Base-by-base conservation (phyloP, 768 basidiomycete genomes). In the Neoboletus subvelutipes region DNA sequence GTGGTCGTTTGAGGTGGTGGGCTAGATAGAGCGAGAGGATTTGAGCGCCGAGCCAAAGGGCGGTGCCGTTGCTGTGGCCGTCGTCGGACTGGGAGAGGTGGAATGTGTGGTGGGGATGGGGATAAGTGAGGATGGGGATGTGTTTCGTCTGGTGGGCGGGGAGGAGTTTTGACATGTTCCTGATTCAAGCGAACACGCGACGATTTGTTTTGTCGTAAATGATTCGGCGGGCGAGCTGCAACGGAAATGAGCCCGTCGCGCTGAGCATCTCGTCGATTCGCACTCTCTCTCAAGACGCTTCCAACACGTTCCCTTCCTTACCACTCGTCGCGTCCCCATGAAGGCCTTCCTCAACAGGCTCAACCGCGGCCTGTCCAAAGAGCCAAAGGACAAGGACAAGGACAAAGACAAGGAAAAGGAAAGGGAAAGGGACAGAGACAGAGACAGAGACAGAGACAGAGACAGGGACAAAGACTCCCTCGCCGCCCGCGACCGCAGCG, bases 11-110 rank as follows among this genome's bases (percentile, higher is more conserved):
- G 63, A 75, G 75, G 22, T 74, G 59, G 46, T 77, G 71, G 20
- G 78, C 73, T 33, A 92, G 76, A 66, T 85, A 90, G 43, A 77
- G 65, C 18, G 88, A 78, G 39, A 94, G 79, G 67, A 88, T 80
- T 71, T 95, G 92, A 0, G 85, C 88, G 41, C 84, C 85, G 51
- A 93, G 83, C 92, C 92, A 94, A 50, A 94, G 83, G 2, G 88
- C 83, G 3, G 90, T 92, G 18, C 92, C 92, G 57, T 89, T 93
- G 26, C 86, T 83, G 17, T 71, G 64, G 41, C 87, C 85, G 64
- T 88, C 79, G 69, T 83, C 76, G 43, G 68, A 75, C 74, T 90
- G 88, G 3, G 68, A n/a, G 50, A 90, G 78, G 22, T 62, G 56
- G 60, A 89, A 86, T 17, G 63, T 52, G 61, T 57, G 20, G 53